Evolutionary conservation across 192 early-diverging fungal species (phyloP).

Genomic region (Glomus cerebriforme): DNA sequence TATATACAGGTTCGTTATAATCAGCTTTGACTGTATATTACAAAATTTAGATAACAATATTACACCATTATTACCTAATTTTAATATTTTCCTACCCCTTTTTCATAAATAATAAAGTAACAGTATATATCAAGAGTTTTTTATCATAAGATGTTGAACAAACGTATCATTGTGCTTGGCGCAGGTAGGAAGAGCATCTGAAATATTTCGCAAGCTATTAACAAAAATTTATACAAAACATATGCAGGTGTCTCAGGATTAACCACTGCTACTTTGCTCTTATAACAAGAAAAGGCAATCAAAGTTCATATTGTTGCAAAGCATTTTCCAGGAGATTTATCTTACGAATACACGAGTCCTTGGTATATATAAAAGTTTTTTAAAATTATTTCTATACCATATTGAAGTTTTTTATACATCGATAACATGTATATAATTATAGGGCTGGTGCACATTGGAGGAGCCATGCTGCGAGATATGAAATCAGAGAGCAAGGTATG

Average conservation of each 20-base stretch:
- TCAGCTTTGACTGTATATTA: not conserved
- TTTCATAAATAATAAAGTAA: conserved; percentile 14
- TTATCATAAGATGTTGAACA: not conserved
- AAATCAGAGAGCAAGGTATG: conserved; percentile 49
- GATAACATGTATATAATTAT: not conserved
- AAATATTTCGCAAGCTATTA: not conserved
- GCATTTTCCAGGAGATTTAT: conserved; percentile 53
- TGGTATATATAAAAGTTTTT: conserved; percentile 33
- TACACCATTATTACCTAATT: too few species aligned
- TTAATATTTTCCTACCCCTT: too few species aligned
- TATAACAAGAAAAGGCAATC: conserved; percentile 47
- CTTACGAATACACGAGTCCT: conserved; percentile 55
- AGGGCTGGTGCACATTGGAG: conserved; percentile 55
- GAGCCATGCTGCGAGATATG: conserved; percentile 45
- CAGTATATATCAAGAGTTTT: not conserved
- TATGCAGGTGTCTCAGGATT: conserved; percentile 71
- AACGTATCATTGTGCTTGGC: conserved; percentile 60
- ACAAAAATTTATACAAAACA: not conserved
- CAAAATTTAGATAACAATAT: too few species aligned
- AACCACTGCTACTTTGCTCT: conserved; percentile 66
- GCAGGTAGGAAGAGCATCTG: not conserved
- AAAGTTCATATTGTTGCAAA: conserved; percentile 65
- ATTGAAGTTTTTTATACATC: conserved; percentile 6
- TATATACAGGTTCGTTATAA: not conserved
- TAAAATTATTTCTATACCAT: not conserved